Evolutionary conservation across 2,329 filamentous ascomycete genomes (phyloP), one percentile per base, ranked within the genome.

Genomic region (Talaromyces sp.): DNA sequence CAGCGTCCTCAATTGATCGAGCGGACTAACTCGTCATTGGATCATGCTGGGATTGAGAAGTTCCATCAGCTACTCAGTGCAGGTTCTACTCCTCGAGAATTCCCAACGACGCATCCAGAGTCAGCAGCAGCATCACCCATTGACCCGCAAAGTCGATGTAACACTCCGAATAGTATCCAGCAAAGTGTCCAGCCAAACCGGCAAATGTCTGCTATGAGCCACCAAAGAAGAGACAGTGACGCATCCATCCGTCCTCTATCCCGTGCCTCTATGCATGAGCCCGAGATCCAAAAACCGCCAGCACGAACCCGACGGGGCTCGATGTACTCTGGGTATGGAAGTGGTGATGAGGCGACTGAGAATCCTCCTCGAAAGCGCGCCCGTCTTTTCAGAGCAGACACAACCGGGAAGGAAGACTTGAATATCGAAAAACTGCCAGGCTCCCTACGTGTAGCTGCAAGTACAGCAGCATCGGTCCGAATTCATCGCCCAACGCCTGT

Each of bases 361-460:
- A 81, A 81, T 5, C 84, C 83, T 27, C 79, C 82, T 64, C 89
- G 86, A 68, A 97, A 96, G 76, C 84, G 93, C 68, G 92, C 88
- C 35, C 95, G 91, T 70, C 85, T 89, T 26, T 91, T 86, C 21
- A 85, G 88, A 70, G 84, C 88, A 13, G 86, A 89, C 64, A 88
- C 87, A 77, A 86, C 86, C n/a, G 86, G 87, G 56, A 88, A 85
- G 66, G 84, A 73, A 82, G 63, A 86, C 85, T 24, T 89, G 66
- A 80, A 80, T 60, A 80, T 97, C 68, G 89, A 88, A 56, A 82
- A 85, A 43, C 87, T 86, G 31, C 84, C 87, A 10, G 91, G 95
- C 55, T 96, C 91, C 3, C 80, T 98, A 27, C 85, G 93, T 55
- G 91, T 96, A n/a, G 88, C 90, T 62, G 93, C 93, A 53, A 96